Base-by-base conservation (phyloP, 1,284 basidiomycete genomes). In the Apiotrichum sp. region DNA sequence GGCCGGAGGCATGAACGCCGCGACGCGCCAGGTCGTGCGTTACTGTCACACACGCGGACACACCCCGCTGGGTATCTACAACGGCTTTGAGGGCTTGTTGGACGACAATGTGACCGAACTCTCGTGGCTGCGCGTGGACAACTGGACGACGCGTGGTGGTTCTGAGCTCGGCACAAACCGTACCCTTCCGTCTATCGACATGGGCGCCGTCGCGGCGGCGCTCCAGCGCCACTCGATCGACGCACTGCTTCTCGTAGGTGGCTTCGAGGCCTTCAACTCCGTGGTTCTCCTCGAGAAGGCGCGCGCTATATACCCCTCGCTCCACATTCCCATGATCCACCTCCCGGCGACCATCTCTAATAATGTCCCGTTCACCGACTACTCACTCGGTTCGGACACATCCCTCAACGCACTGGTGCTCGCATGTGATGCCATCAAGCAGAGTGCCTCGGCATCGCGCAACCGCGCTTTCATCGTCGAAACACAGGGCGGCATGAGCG, bases 91-190 rank as follows among this genome's bases (percentile, higher is more conserved):
- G 42, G 95, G 95, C 36, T 80, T 98, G 7, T 83, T 98, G 29
- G 89, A 97, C 58, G 92, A 93, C 77, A 86, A 87, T 65, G 79
- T 98, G 41, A 80, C 84, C 61, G 86, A 89, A 66, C 83, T 95
- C 31, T 85, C 87, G n/a, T 98, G 95, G 96, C 84, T 98, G 31
- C 88, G 90, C 32, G 96, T 98, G 49, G 96, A 99, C 75, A 86
- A 86, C 55, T 98, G 95, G 96, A 89, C 88, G 69, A 85, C 88
- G 29, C 87, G 93, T 38, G 95, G 96, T 61, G 96, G 96, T n/a
- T 97, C 93, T 42, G 96, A 99, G 75, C 85, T 98, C 22, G 95
- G 95, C 40, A 98, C 95, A 35, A 98, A 98, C 78, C 89, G 95
- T 53, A 82, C 83, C 9, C 79, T 93, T 34, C 95, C 95, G 14